Evolutionary conservation across 2,329 filamentous ascomycete genomes (phyloP).

Genomic region (Ascochyta koolunga): DNA sequence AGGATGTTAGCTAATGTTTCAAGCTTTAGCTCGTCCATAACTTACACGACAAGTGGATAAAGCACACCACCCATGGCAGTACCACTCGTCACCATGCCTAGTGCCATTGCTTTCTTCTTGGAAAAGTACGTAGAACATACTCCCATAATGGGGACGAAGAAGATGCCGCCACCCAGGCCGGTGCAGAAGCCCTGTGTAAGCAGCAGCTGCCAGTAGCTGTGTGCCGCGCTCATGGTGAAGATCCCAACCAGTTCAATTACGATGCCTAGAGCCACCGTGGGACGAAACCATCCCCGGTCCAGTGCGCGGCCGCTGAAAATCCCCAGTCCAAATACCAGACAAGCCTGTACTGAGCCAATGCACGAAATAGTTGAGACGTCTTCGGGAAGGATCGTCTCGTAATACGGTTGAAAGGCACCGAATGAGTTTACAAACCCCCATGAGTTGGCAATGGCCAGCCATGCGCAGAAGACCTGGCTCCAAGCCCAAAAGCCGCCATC

Average conservation of each 20-base stretch:
- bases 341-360: slow-evolving; percentile 59
- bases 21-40: not conserved
- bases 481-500: slow-evolving; percentile 51
- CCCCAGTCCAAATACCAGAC: slow-evolving; percentile 53
- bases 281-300: slow-evolving; percentile 57
- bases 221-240: slow-evolving; percentile 58
- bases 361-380: slow-evolving; percentile 56
- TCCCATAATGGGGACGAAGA: slow-evolving; percentile 42
- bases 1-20: not conserved
- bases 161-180: slow-evolving; percentile 39
- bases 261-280: slow-evolving; percentile 50
- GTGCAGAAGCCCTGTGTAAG: slow-evolving; percentile 43
- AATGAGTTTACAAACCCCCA: slow-evolving; percentile 53
- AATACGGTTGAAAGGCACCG: slow-evolving; percentile 57
- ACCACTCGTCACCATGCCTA: slow-evolving; percentile 65
- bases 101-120: slow-evolving; percentile 61
- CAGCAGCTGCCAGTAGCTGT: slow-evolving; percentile 55
- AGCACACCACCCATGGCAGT: slow-evolving; percentile 66
- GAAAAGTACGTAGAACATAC: slow-evolving; percentile 62
- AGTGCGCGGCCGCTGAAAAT: slow-evolving; percentile 56
- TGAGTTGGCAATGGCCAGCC: slow-evolving; percentile 38
- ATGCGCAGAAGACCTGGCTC: slow-evolving; percentile 41
- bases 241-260: slow-evolving; percentile 53
- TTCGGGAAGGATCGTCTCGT: slow-evolving; percentile 43
- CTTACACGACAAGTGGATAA: slow-evolving; percentile 60